Evolutionary conservation across 2,329 filamentous ascomycete species (phyloP).

Genomic region (Fusarium fracticaudum): DNA sequence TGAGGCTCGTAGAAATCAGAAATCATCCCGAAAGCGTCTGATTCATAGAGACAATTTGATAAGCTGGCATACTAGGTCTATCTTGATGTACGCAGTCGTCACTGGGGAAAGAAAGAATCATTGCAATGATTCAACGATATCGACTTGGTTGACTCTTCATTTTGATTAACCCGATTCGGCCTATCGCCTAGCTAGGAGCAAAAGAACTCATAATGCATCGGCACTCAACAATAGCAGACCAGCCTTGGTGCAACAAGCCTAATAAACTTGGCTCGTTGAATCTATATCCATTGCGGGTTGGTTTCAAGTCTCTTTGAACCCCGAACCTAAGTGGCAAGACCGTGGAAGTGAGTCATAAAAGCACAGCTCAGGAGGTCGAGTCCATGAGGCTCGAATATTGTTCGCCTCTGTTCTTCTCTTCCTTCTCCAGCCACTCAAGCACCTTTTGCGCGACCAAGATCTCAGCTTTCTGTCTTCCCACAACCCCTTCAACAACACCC

Average conservation of each 20-base stretch:
- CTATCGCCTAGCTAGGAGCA: background rate
- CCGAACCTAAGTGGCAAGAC: background rate
- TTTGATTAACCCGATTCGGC: background rate
- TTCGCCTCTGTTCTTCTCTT: slow-evolving; percentile 24
- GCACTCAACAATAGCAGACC: background rate
- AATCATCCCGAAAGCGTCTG: background rate
- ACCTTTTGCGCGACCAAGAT: slow-evolving; percentile 53
- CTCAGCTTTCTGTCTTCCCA: slow-evolving; percentile 49
- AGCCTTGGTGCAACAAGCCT: background rate
- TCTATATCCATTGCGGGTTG: background rate
- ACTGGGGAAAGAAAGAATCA: background rate
- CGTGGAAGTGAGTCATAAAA: background rate
- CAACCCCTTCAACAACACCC: slow-evolving; percentile 47
- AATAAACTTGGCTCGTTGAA: background rate
- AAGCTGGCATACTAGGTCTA: background rate
- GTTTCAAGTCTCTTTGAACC: background rate
- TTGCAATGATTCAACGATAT: background rate
- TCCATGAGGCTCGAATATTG: background rate
- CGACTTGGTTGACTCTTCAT: background rate
- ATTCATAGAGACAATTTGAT: background rate
- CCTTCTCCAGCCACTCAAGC: slow-evolving; percentile 48
- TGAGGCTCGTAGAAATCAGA: slow-evolving; percentile 14
- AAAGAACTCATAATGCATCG: background rate
- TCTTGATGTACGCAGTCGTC: background rate
- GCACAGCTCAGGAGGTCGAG: background rate